Conservation (phyloP, 2,329 filamentous ascomycete species). For the Didymella sp. region DNA sequence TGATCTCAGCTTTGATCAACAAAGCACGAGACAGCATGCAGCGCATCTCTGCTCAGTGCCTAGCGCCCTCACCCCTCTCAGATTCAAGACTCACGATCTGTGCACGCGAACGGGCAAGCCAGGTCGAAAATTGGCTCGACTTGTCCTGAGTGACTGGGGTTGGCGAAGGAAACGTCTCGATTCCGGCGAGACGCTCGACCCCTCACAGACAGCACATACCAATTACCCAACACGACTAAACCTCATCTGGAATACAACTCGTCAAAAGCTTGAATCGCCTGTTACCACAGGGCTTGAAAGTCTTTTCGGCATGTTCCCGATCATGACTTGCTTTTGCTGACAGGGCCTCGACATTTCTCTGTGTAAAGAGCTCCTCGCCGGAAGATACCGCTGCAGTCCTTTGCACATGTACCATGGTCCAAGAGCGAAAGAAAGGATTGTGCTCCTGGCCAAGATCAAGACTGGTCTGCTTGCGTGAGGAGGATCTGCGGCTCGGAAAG, state of each 20-base stretch:
- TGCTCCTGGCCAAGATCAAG: neutral
- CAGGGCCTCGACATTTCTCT: neutral
- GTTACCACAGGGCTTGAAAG: constrained; percentile 8
- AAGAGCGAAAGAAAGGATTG: neutral
- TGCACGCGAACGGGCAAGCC: constrained; percentile 12
- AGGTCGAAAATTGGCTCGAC: constrained; percentile 8
- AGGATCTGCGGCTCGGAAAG: constrained; percentile 1
- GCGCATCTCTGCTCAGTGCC: constrained; percentile 17
- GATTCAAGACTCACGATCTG: constrained; percentile 13
- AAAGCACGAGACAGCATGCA: constrained; percentile 13
- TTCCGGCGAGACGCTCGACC: constrained; percentile 15
- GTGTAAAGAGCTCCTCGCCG: neutral
- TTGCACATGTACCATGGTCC: constrained; percentile 1
- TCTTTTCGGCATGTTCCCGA: neutral
- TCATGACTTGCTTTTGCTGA: constrained; percentile 7
- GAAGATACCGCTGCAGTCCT: constrained; percentile 3
- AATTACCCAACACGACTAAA: constrained; percentile 10
- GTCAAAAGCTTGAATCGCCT: neutral
- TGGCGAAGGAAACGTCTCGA: constrained; percentile 33
- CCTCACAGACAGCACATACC: constrained; percentile 13
- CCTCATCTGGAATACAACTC: neutral
- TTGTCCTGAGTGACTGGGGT: constrained; percentile 25
- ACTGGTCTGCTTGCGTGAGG: constrained; percentile 11
- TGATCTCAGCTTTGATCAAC: constrained; percentile 15
- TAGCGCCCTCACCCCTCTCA: constrained; percentile 16